Conservation (phyloP, 2,329 filamentous ascomycete genomes). For the Plectosphaerella cucumerina region DNA sequence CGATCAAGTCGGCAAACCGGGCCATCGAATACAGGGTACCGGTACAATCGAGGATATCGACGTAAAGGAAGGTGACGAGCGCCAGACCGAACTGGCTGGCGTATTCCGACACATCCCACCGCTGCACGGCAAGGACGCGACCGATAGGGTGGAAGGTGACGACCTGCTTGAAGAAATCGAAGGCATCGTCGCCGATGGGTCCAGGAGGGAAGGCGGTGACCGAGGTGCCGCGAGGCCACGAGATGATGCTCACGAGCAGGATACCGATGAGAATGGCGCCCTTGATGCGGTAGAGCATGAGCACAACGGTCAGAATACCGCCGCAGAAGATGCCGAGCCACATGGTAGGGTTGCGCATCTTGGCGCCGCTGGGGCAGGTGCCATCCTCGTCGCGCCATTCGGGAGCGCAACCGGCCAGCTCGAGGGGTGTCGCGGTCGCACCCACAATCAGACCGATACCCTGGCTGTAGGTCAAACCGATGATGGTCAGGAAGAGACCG, state of each 20-base stretch:
- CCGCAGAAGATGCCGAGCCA: slow-evolving; percentile 89
- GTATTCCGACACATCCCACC: slow-evolving; percentile 67
- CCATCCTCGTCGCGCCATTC: slow-evolving; percentile 39
- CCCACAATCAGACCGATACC: slow-evolving; percentile 78
- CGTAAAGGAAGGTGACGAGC: slow-evolving; percentile 84
- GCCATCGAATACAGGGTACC: slow-evolving; percentile 90
- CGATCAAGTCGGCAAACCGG: slow-evolving; percentile 73
- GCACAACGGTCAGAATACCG: slow-evolving; percentile 71
- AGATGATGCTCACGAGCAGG: slow-evolving; percentile 79
- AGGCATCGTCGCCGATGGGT: slow-evolving; percentile 60
- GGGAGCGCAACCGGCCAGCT: slow-evolving; percentile 67
- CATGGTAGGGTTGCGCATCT: slow-evolving; percentile 80
- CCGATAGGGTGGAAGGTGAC: slow-evolving; percentile 78
- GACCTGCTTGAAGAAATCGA: slow-evolving; percentile 85
- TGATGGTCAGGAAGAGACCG: slow-evolving; percentile 74
- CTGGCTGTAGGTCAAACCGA: slow-evolving; percentile 73
- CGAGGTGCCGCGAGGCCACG: slow-evolving; percentile 72
- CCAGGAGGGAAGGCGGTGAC: slow-evolving; percentile 82
- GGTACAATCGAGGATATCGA: slow-evolving; percentile 84
- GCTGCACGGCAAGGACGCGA: slow-evolving; percentile 63
- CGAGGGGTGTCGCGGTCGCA: slow-evolving; percentile 61
- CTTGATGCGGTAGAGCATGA: slow-evolving; percentile 84
- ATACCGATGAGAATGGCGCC: slow-evolving; percentile 84
- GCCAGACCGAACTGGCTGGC: slow-evolving; percentile 77
- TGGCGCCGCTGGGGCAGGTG: slow-evolving; percentile 56